A percentile compares a stretch with the other conserved stretches of the same genome.
phyloP scores from a whole-genome alignment of 2,329 filamentous ascomycete genomes.

The Colletotrichum acutatum region DNA sequence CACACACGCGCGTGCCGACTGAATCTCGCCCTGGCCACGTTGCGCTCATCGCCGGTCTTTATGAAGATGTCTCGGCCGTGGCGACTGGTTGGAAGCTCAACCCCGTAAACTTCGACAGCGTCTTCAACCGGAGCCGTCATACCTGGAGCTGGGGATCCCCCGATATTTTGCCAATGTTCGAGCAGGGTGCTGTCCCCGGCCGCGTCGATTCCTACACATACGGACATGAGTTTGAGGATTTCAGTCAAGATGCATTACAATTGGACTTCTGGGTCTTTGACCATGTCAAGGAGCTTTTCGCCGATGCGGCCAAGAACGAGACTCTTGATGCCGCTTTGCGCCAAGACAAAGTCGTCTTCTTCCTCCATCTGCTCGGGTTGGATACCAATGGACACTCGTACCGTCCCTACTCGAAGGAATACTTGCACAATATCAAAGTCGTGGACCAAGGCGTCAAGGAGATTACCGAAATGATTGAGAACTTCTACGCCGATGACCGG shows the following conservation, averaged over 20 bases:
- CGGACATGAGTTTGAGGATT: conserved; percentile 87
- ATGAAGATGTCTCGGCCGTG: conserved; percentile 97
- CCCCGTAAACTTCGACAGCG: conserved; percentile 97
- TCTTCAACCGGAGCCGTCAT: conserved; percentile 96
- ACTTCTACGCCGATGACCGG: conserved; percentile 86
- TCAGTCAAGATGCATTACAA: conserved; percentile 81
- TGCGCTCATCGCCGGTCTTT: conserved; percentile 93
- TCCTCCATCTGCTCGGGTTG: conserved; percentile 90
- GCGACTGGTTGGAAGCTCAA: conserved; percentile 99
- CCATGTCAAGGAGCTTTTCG: conserved; percentile 87
- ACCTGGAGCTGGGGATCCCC: conserved; percentile 99
- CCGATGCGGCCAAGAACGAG: conserved; percentile 79
- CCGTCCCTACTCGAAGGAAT: conserved; percentile 94
- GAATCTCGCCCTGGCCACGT: conserved; percentile 97
- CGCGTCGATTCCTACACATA: conserved; percentile 90
- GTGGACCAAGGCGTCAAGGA: conserved; percentile 92
- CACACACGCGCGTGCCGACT: conserved; percentile 95
- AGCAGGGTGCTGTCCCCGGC: conserved; percentile 88
- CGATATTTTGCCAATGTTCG: conserved; percentile 97
- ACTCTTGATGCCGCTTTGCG: conserved; percentile 78
- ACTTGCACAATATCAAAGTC: conserved; percentile 92
- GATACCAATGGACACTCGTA: conserved; percentile 90
- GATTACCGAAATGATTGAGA: conserved; percentile 81
- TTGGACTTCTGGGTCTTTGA: conserved; percentile 98
- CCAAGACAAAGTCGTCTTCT: conserved; percentile 92